Percentiles rank a stretch among this genome's conserved stretches.
phyloP scores from a whole-genome alignment of 2,329 filamentous ascomycete species.

The Dryadomyces quercivorus region DNA sequence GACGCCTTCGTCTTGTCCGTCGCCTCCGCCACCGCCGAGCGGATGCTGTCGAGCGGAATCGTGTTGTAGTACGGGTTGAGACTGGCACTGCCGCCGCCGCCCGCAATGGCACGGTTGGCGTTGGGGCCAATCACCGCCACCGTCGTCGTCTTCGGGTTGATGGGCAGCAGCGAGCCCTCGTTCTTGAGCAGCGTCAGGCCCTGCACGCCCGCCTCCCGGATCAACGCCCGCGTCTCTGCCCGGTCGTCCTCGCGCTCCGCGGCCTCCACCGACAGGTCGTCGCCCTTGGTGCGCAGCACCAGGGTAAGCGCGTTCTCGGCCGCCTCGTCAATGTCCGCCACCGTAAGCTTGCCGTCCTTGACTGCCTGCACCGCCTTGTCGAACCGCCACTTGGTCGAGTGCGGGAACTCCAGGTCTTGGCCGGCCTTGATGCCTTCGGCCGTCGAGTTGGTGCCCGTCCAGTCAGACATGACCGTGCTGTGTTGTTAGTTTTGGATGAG shows the following conservation, averaged over 20 bases:
- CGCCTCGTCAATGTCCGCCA: not conserved
- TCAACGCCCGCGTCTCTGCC: not conserved
- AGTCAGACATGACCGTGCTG: slow-evolving; percentile 11
- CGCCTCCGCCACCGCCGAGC: slow-evolving; percentile 28
- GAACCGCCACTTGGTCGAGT: slow-evolving; percentile 3
- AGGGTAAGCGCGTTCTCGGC: not conserved
- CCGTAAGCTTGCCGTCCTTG: not conserved
- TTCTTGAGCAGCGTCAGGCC: slow-evolving; percentile 27
- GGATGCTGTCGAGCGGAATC: slow-evolving; percentile 51
- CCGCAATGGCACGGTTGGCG: slow-evolving; percentile 17
- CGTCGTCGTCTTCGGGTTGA: slow-evolving; percentile 15
- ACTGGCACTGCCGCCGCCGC: slow-evolving; percentile 20
- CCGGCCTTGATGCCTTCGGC: slow-evolving; percentile 13
- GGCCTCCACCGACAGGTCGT: not conserved
- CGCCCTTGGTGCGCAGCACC: not conserved
- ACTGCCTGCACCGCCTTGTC: not conserved
- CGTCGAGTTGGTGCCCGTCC: slow-evolving; percentile 15
- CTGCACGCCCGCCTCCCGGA: not conserved
- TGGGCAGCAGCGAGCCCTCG: slow-evolving; percentile 36
- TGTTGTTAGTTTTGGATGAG: not conserved
- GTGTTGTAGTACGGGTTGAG: slow-evolving; percentile 59
- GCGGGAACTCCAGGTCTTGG: slow-evolving; percentile 18
- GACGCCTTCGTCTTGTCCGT: slow-evolving; percentile 30
- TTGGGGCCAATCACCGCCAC: slow-evolving; percentile 36
- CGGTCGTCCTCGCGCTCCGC: not conserved